A percentile compares a stretch with the other conserved stretches of the same genome.
Conservation (phyloP, 176 grass and related monocot species). For the Puccinellia tenuiflora region DNA sequence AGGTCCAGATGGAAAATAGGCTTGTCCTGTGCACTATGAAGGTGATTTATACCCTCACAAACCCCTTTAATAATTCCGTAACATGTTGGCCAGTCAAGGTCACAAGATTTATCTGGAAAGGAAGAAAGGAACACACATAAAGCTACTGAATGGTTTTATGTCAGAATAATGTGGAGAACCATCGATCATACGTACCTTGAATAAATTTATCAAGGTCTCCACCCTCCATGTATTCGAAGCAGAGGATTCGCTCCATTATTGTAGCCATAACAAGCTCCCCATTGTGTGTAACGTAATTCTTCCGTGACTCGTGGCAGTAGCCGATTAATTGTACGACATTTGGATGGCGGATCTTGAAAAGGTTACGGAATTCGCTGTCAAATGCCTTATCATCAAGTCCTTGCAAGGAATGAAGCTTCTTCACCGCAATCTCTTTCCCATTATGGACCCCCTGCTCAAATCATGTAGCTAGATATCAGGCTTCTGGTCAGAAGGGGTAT, state of each 20-base stretch:
- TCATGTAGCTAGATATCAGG: neutral
- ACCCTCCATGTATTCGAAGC: neutral
- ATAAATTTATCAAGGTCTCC: neutral
- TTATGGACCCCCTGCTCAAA: neutral
- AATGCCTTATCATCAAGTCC: neutral
- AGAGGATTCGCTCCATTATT: neutral
- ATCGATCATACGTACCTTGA: neutral
- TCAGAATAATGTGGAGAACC: no score
- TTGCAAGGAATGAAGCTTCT: neutral
- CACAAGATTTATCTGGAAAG: neutral
- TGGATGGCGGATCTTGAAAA: neutral
- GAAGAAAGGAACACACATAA: neutral
- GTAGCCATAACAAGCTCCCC: no score
- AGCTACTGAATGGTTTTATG: no score
- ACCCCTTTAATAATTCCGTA: neutral
- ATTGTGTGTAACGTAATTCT: fast-evolving
- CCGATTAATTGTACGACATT: neutral
- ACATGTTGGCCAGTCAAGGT: neutral
- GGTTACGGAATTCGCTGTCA: neutral
- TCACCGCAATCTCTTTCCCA: neutral
- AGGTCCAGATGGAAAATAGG: neutral
- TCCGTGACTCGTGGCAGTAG: neutral
- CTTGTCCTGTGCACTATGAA: neutral
- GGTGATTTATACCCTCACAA: neutral
- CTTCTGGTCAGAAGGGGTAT: neutral